Percentiles rank a stretch among this genome's conserved stretches.
phyloP scores from a whole-genome alignment of 192 early-diverging fungal species.

The Coemansia sp. region DNA sequence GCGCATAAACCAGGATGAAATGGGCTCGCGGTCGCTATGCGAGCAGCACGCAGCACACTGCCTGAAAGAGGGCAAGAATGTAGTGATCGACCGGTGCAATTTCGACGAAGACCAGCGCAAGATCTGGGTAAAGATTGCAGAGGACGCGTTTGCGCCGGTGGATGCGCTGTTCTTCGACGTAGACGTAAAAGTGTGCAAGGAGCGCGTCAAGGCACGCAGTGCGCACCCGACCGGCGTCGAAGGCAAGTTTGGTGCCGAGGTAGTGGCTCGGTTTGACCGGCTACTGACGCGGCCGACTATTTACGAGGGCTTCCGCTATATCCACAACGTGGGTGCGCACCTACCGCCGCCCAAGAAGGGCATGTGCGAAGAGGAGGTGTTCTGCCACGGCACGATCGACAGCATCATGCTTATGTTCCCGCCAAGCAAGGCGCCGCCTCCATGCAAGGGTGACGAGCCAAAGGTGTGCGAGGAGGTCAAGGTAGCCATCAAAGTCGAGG shows the following conservation, averaged over 20 bases:
- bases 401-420: conserved; percentile 54
- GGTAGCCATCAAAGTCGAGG: conserved; percentile 49
- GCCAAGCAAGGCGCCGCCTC: conserved; percentile 45
- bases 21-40: conserved; percentile 64
- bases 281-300: conserved; percentile 49
- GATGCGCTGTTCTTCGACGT: conserved; percentile 73
- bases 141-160: conserved; percentile 56
- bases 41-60: conserved; percentile 56
- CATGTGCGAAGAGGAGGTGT: conserved; percentile 51
- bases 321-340: conserved; percentile 54
- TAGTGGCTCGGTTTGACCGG: conserved; percentile 62
- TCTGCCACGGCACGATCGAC: conserved; percentile 39
- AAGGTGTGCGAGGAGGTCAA: conserved; percentile 22
- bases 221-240: conserved; percentile 74
- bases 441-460: conserved; percentile 25
- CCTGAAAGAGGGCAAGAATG: conserved; percentile 60
- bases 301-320: conserved; percentile 56
- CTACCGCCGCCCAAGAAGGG: conserved; percentile 51
- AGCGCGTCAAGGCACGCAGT: conserved; percentile 60
- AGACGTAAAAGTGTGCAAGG: conserved; percentile 59
- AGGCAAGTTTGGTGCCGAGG: conserved; percentile 60
- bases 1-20: conserved; percentile 76
- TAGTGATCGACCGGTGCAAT: conserved; percentile 77
- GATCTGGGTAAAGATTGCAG: conserved; percentile 68
- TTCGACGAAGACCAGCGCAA: conserved; percentile 74